Percentiles rank a stretch among this genome's conserved stretches.
These are phyloP conservation scores for Apiotrichum domesticum DNA, from an alignment of 1,284 basidiomycete species.

Conservation along the genomic window DNA sequence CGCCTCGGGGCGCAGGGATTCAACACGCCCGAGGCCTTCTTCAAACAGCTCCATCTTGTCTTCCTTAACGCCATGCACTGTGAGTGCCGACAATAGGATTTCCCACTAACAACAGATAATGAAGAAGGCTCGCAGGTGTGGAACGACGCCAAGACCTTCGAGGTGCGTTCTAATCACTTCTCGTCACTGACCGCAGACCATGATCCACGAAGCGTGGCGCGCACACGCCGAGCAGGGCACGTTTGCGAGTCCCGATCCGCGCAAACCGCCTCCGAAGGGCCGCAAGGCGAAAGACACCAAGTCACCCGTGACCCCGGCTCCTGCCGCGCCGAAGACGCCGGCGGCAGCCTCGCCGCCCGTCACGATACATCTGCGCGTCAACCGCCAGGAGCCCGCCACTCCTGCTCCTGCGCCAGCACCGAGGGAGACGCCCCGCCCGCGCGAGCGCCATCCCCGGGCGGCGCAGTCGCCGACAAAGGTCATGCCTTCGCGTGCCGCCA, in stretches of 20 bases:
- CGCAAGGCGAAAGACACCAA: constrained; percentile 1
- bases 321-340: constrained; percentile 1
- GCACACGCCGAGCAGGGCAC: constrained; percentile 17
- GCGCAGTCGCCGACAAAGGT: neutral
- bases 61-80: constrained; percentile 48
- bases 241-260: constrained; percentile 21
- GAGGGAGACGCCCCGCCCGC: neutral
- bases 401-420: too few species aligned
- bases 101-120: constrained; percentile 32
- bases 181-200: constrained; percentile 16
- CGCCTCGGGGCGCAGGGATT: constrained; percentile 29
- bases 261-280: constrained; percentile 2
- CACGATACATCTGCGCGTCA: constrained; percentile 9
- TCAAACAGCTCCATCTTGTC: constrained; percentile 43
- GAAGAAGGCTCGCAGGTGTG: constrained; percentile 40
- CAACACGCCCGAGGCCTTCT: constrained; percentile 35
- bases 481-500: neutral
- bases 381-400: neutral
- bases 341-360: constrained; percentile 3
- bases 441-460: neutral
- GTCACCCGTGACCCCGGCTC: neutral
- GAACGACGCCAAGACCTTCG: constrained; percentile 38
- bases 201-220: constrained; percentile 31
- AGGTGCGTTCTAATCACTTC: constrained; percentile 19
- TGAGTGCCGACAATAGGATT: constrained; percentile 12